These are phyloP conservation scores for Aspergillus ellipticus DNA, from an alignment of 495 filamentous ascomycete species.

Conservation along the genomic window DNA sequence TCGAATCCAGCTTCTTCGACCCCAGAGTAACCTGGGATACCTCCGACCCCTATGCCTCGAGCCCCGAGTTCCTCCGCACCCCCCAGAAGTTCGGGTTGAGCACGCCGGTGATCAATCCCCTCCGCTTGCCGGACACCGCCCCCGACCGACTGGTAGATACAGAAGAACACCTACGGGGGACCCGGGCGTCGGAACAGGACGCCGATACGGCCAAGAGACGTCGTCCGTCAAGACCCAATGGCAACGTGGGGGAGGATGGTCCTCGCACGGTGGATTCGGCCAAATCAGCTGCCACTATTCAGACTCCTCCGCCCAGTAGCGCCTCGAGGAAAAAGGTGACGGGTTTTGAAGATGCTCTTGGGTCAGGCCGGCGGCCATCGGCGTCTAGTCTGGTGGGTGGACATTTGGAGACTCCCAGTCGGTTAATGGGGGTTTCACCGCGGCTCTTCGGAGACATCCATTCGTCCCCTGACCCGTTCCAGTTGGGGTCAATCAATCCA, in stretches of 20 bases:
- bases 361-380: conserved; percentile 21
- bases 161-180: conserved; percentile 55
- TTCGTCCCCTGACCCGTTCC: conserved; percentile 64
- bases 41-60: conserved; percentile 52
- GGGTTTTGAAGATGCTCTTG: conserved; percentile 26
- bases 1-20: conserved; percentile 51
- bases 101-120: conserved; percentile 26
- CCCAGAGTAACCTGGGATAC: conserved; percentile 51
- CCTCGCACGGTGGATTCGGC: conserved; percentile 37
- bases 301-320: conserved; percentile 64
- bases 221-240: conserved; percentile 37
- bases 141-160: conserved; percentile 30
- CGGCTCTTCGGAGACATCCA: conserved; percentile 52
- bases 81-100: conserved; percentile 41
- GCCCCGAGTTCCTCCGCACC: conserved; percentile 50
- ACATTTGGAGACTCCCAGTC: conserved; percentile 42
- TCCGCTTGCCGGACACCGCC: conserved; percentile 20
- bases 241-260: conserved; percentile 30
- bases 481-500: conserved; percentile 66
- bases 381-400: conserved; percentile 23
- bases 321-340: conserved; percentile 47
- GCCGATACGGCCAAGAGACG: conserved; percentile 44
- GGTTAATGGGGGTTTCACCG: conserved; percentile 40
- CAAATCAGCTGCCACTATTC: conserved; percentile 56
- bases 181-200: conserved; percentile 29